A percentile compares a stretch with the other conserved stretches of the same genome.
Conservation (phyloP, 108 stramenopile genomes). For the Skeletonema tropicum region DNA sequence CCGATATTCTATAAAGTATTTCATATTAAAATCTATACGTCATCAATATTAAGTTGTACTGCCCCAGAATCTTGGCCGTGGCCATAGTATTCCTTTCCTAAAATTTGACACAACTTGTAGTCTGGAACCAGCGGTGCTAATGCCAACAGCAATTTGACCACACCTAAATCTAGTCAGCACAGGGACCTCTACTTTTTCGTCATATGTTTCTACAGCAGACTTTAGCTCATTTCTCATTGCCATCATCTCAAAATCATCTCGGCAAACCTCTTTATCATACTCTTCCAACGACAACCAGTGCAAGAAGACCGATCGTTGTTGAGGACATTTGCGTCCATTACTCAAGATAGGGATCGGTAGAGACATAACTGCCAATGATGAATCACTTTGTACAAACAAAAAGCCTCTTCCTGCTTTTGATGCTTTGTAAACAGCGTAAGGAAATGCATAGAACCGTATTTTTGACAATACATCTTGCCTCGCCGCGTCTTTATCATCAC, state of each 20-base stretch:
- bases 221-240: slow-evolving; percentile 59
- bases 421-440: slow-evolving; percentile 70
- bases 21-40: slow-evolving; percentile 41
- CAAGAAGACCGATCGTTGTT: slow-evolving; percentile 66
- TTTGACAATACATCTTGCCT: slow-evolving; percentile 68
- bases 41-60: slow-evolving; percentile 84
- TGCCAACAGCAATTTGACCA: slow-evolving; percentile 80
- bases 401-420: slow-evolving; percentile 65
- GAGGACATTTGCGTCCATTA: slow-evolving; percentile 50
- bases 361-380: slow-evolving; percentile 72
- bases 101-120: slow-evolving; percentile 65
- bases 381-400: slow-evolving; percentile 77
- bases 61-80: slow-evolving; percentile 47
- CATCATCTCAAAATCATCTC: slow-evolving; percentile 88
- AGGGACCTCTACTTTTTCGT: slow-evolving; percentile 67
- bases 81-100: slow-evolving; percentile 78
- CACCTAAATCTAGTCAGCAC: slow-evolving; percentile 78
- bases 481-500: slow-evolving; percentile 54
- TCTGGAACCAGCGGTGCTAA: slow-evolving; percentile 70
- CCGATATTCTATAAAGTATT: background rate
- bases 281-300: slow-evolving; percentile 86
- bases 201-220: slow-evolving; percentile 64
- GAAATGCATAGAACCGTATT: slow-evolving; percentile 82
- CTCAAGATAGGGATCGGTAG: slow-evolving; percentile 49
- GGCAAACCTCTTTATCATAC: slow-evolving; percentile 80